Percentiles rank a stretch among this genome's conserved stretches.
These are phyloP conservation scores for Cercospora zeae-maydis DNA, from an alignment of 2,329 filamentous ascomycete genomes.

Conservation along the genomic window DNA sequence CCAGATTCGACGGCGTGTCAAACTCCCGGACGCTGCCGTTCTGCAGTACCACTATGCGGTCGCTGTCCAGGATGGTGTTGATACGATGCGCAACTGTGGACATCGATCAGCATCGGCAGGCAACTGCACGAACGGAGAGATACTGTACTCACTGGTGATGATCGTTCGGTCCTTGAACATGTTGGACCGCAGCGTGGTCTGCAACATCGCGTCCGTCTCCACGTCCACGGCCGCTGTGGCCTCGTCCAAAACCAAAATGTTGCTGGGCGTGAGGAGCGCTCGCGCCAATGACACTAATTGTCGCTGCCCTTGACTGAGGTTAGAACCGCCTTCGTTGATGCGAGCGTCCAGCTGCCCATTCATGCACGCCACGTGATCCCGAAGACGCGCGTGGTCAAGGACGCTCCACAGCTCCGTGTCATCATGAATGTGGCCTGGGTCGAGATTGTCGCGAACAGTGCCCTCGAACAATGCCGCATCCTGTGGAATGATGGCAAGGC, in stretches of 20 bases:
- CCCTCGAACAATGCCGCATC: slow-evolving; percentile 95
- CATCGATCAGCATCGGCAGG: background rate
- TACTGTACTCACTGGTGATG: slow-evolving; percentile 71
- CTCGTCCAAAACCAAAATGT: slow-evolving; percentile 95
- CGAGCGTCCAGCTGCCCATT: slow-evolving; percentile 83
- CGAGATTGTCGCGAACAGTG: slow-evolving; percentile 88
- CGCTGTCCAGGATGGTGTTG: slow-evolving; percentile 87
- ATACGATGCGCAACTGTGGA: slow-evolving; percentile 76
- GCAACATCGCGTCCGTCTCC: slow-evolving; percentile 63
- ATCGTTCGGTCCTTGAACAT: slow-evolving; percentile 90
- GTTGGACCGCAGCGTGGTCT: slow-evolving; percentile 59
- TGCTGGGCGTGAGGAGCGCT: slow-evolving; percentile 89
- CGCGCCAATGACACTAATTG: slow-evolving; percentile 92
- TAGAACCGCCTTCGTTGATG: slow-evolving; percentile 93
- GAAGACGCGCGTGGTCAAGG: slow-evolving; percentile 84
- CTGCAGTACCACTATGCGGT: slow-evolving; percentile 90
- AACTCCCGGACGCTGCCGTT: slow-evolving; percentile 89
- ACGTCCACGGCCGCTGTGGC: slow-evolving; percentile 77
- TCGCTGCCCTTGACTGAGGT: slow-evolving; percentile 89
- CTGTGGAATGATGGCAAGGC: slow-evolving; percentile 94
- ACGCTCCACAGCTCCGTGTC: slow-evolving; percentile 92
- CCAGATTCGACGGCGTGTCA: slow-evolving; percentile 75
- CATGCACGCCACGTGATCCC: slow-evolving; percentile 84
- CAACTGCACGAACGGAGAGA: background rate
- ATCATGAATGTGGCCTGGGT: slow-evolving; percentile 90